Percentiles rank a stretch among this genome's conserved stretches.
phyloP scores from a whole-genome alignment of 257 asterid species.

The Penstemon davidsonii region DNA sequence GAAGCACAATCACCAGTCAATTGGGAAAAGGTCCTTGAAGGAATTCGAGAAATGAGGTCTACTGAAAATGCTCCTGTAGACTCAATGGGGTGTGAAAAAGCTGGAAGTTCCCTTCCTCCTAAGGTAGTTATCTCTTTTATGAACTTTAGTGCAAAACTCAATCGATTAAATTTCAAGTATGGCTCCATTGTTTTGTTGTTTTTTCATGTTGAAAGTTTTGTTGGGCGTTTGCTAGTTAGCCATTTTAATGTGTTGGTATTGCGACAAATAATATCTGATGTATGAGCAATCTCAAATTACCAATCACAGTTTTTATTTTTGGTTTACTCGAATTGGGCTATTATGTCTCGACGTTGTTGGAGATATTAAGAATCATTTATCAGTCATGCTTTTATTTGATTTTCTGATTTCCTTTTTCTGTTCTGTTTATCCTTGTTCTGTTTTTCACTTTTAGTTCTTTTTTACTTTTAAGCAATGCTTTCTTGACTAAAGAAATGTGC shows the following conservation, averaged over 20 bases:
- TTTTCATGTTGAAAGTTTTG: background rate
- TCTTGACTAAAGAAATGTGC: background rate
- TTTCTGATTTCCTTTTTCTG: background rate
- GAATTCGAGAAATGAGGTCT: constrained; percentile 85
- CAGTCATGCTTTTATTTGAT: background rate
- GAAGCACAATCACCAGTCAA: constrained; percentile 54
- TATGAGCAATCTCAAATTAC: background rate
- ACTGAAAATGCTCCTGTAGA: constrained; percentile 97
- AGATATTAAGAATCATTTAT: background rate
- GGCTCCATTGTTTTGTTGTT: background rate
- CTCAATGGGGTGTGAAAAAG: constrained; percentile 97
- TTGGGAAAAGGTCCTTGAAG: constrained; percentile 83
- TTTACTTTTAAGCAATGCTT: background rate
- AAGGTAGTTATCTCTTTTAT: constrained; percentile 46
- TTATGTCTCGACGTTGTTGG: background rate
- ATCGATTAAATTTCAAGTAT: background rate
- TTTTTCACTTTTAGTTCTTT: background rate
- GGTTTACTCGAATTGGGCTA: background rate
- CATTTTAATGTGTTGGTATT: background rate
- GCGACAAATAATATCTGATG: background rate
- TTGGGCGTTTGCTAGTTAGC: background rate
- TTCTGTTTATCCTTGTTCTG: background rate
- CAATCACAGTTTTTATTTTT: background rate
- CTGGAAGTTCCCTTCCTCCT: constrained; percentile 90
- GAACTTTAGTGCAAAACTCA: constrained; percentile 7